Evolutionary conservation across 306 rosid genomes (phyloP), one percentile per base, ranked within the genome.

Genomic region (Trifolium fragiferum): DNA sequence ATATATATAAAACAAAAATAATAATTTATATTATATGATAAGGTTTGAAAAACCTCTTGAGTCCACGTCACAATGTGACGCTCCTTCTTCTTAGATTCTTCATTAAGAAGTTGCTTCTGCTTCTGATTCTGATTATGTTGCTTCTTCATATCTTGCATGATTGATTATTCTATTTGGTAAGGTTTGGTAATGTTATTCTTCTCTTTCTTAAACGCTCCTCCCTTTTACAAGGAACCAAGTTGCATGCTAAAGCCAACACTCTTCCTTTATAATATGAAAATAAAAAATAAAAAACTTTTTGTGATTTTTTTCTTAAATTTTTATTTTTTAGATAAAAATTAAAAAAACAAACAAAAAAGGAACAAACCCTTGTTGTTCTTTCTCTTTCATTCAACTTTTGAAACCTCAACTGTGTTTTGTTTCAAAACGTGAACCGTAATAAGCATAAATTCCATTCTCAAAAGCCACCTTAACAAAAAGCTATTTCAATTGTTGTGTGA

Each of bases 31-130:
- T 11, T 25, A 49, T 58, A 69, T 72, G 63, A 19, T 59, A 10
- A 67, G 66, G 10, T 61, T 60, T 57, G 68, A 58, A 66, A 66
- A 43, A 92, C 99, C 99, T 95, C 89, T 85, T 90, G 97, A 84
- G 85, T 86, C 99, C 99, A 95, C 25, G 93, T 85, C 70, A 95
- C 99, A 72, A 95, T 95, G 83, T 89, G 99, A 69, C 98, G 96
- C 91, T 95, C 99, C 97, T 95, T 95, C 97, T 94, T 94, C 96
- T 87, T 90, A 50, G 91, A 82, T 73, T 91, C 96, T 83, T 94
- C 97, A 62, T 78, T 81, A 12, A 55, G 80, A 35, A 68, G 44
- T 44, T 72, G 74, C 74, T 84, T 81, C 74, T 70, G 64, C 82
- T 79, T 81, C 82, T 77, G 60, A 10, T 53, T 44, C 55, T 49